Evolutionary conservation across 257 asterid species (phyloP), one percentile per base, ranked within the genome.

Genomic region (Plantago ovata): DNA sequence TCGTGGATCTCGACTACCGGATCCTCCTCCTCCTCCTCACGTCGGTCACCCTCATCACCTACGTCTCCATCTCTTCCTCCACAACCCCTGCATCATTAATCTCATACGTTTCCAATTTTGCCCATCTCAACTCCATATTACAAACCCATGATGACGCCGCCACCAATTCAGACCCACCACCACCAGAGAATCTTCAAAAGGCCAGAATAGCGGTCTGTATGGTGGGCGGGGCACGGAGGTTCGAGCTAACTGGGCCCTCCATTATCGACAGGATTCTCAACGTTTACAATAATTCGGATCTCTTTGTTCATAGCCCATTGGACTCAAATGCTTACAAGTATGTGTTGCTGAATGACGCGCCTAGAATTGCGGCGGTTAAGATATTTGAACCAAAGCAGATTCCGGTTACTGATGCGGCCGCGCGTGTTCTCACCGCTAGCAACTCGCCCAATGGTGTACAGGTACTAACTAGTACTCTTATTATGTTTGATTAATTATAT

Each of bases 151-250:
- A 61, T 61, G 14, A 57, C 10, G 38, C 54, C 13, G 3, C 15
- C 41, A 18, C 21, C 47, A 36, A 18, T 12, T 9, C 55, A 12
- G 21, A 2, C 3, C 6, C 38, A n/a, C n/a, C n/a, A n/a, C n/a
- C n/a, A n/a, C n/a, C n/a, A n/a, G n/a, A n/a, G n/a, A n/a, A n/a
- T n/a, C n/a, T n/a, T n/a, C n/a, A n/a, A 69, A 65, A 5, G 66
- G 72, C 61, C 59, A 79, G 86, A 63, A 89, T 93, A 13, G 99
- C 96, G 14, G 96, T 93, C 6, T 93, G 99, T 58, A 72, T 93
- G 77, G 97, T 93, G 20, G 99, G 99, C 18, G 99, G 99, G 56
- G 99, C 99, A 42, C 76, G 99, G 52, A 79, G 97, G 21, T 93
- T 93, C 69, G 99, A 93, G 76, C 86, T 93, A 22, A 84, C 99